phyloP scores from a whole-genome alignment of 1,284 basidiomycete species.

The Athelia sp. region DNA sequence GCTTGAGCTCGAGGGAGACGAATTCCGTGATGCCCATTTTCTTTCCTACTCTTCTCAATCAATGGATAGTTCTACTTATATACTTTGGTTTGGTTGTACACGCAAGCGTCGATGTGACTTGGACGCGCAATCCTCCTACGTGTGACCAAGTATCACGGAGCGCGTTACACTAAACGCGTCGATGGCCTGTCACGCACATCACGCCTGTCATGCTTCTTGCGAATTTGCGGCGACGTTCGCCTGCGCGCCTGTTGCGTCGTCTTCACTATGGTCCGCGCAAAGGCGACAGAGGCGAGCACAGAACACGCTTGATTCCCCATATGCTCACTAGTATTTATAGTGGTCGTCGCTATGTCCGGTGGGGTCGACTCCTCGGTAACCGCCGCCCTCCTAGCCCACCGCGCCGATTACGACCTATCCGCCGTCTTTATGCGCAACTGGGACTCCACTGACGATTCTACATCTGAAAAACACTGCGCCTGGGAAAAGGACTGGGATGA shows the following conservation, averaged over 20 bases:
- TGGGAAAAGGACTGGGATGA: slow-evolving; percentile 97
- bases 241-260: background rate
- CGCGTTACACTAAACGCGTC: too few relatives aligned
- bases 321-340: slow-evolving; percentile 33
- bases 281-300: slow-evolving; percentile 47
- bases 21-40: slow-evolving; percentile 36
- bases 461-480: slow-evolving; percentile 75
- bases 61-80: too few relatives aligned
- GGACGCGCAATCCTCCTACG: too few relatives aligned
- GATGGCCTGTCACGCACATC: too few relatives aligned
- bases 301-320: background rate
- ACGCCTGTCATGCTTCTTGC: background rate
- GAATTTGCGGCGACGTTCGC: background rate
- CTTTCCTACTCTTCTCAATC: too few relatives aligned
- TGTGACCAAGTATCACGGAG: too few relatives aligned
- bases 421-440: slow-evolving; percentile 97
- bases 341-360: slow-evolving; percentile 92
- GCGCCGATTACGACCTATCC: slow-evolving; percentile 79
- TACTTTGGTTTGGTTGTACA: too few relatives aligned
- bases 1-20: slow-evolving; percentile 24
- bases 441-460: slow-evolving; percentile 74
- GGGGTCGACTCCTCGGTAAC: slow-evolving; percentile 93
- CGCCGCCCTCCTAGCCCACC: slow-evolving; percentile 66
- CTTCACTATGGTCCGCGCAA: slow-evolving; percentile 25
- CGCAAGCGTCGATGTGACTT: too few relatives aligned